Evolutionary conservation across 352 stramenopile genomes (phyloP).

Genomic region (Phytophthora niederhauseri): DNA sequence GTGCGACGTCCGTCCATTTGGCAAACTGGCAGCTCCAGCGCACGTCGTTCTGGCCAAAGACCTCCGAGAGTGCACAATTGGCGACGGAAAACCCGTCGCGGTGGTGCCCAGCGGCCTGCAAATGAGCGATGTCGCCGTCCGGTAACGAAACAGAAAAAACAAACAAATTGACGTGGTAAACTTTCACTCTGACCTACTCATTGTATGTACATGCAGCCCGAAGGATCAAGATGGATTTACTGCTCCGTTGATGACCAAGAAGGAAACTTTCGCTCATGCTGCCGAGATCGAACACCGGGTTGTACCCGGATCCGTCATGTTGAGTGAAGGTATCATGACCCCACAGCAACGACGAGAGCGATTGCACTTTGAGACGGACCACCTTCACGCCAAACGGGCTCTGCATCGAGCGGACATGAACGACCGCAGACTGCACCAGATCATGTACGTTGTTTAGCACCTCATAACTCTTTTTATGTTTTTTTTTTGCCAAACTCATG

Average conservation of each 20-base stretch:
- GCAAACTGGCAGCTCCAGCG: conserved; percentile 41
- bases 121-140: conserved; percentile 33
- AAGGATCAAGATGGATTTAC: conserved; percentile 30
- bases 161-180: neutral
- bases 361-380: conserved; percentile 67
- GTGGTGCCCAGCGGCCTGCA: conserved; percentile 33
- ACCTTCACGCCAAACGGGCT: conserved; percentile 53
- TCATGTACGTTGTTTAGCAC: conserved; percentile 60
- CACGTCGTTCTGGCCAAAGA: conserved; percentile 47
- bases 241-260: conserved; percentile 53
- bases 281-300: conserved; percentile 52
- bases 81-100: conserved; percentile 17
- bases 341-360: conserved; percentile 72
- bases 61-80: conserved; percentile 35
- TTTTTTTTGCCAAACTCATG: too few species aligned
- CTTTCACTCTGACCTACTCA: neutral
- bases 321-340: conserved; percentile 80
- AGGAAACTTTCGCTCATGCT: conserved; percentile 50
- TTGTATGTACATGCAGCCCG: too few species aligned
- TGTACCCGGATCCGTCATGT: conserved; percentile 53
- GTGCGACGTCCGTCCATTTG: conserved; percentile 57
- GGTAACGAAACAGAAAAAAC: conserved; percentile 14
- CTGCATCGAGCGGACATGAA: conserved; percentile 66
- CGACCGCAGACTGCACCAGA: conserved; percentile 66
- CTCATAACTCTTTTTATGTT: too few species aligned